These are phyloP conservation scores for Penicillium ucsense DNA, from an alignment of 495 filamentous ascomycete genomes.

Conservation along the genomic window DNA sequence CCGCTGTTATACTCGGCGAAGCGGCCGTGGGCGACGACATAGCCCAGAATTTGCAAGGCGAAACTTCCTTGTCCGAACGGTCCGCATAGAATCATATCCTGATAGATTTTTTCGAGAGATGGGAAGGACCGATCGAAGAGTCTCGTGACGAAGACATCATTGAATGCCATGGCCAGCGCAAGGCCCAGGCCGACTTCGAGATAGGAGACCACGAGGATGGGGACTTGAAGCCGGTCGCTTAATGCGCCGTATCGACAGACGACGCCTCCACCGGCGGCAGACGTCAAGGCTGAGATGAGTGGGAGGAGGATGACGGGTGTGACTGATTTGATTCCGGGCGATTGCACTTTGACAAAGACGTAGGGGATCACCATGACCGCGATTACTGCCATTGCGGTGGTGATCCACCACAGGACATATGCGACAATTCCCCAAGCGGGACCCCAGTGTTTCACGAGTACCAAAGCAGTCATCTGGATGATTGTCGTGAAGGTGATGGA, in stretches of 20 bases:
- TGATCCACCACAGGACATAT: slow-evolving; percentile 25
- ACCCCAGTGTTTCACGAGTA: slow-evolving; percentile 9
- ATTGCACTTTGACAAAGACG: slow-evolving; percentile 21
- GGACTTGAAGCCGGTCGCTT: slow-evolving; percentile 19
- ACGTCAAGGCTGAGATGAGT: slow-evolving; percentile 19
- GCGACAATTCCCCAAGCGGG: slow-evolving; percentile 8
- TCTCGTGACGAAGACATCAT: slow-evolving; percentile 15
- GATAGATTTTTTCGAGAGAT: slow-evolving; percentile 12
- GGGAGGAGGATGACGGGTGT: slow-evolving; percentile 16
- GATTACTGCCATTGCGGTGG: slow-evolving; percentile 14
- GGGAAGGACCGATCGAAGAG: slow-evolving; percentile 16
- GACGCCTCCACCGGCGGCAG: slow-evolving; percentile 21
- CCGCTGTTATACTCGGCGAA: slow-evolving; percentile 22
- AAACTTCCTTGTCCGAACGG: slow-evolving; percentile 26
- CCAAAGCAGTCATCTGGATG: slow-evolving; percentile 14
- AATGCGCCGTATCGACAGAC: slow-evolving; percentile 12
- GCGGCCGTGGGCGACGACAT: slow-evolving; percentile 8
- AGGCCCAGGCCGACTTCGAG: slow-evolving; percentile 21
- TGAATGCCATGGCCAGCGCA: slow-evolving; percentile 13
- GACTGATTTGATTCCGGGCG: slow-evolving; percentile 12
- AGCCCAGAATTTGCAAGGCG: slow-evolving; percentile 20
- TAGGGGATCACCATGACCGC: slow-evolving; percentile 16
- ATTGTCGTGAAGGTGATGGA: slow-evolving; percentile 22
- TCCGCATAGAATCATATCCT: slow-evolving; percentile 31
- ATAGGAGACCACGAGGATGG: slow-evolving; percentile 24